Evolutionary conservation across 169 alveolate species (phyloP).

Genomic region (Neospora caninum): DNA sequence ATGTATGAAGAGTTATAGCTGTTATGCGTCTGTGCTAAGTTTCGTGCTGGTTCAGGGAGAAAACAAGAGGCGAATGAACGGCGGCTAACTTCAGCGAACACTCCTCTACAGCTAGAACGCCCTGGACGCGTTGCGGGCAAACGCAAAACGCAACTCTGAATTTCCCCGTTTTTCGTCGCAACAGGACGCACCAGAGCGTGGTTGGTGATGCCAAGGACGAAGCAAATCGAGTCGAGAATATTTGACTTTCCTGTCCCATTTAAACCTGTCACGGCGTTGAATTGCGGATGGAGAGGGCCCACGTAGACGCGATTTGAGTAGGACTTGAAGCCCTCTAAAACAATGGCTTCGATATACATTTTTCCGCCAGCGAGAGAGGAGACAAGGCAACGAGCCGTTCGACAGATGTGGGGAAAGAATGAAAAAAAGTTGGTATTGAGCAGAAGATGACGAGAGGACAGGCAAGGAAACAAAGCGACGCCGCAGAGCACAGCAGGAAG

Average conservation of each 20-base stretch:
- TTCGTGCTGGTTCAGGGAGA: too few species aligned
- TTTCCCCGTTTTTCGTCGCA: neutral
- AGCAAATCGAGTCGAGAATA: slow-evolving; percentile 97
- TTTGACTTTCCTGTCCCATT: slow-evolving; percentile 99
- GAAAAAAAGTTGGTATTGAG: neutral
- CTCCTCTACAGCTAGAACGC: too few species aligned
- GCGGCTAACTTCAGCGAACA: too few species aligned
- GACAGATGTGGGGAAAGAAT: neutral
- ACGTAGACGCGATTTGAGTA: slow-evolving; percentile 72
- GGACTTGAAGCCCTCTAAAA: slow-evolving; percentile 96
- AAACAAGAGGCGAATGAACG: too few species aligned
- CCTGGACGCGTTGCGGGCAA: too few species aligned
- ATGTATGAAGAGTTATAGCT: too few species aligned
- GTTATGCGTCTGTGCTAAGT: too few species aligned
- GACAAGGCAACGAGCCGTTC: neutral
- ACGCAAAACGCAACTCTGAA: too few species aligned
- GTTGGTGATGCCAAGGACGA: slow-evolving; percentile 80
- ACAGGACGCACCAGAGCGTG: slow-evolving; percentile 41
- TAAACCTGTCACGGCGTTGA: slow-evolving; percentile 99
- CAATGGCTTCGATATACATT: slow-evolving; percentile 95
- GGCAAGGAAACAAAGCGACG: neutral
- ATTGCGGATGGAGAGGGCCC: slow-evolving; percentile 73
- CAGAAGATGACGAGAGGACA: neutral
- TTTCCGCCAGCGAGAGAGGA: slow-evolving; percentile 5
- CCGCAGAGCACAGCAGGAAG: neutral